phyloP scores from a whole-genome alignment of 176 grass and related monocot species.

The Tillandsia fasciculata region DNA sequence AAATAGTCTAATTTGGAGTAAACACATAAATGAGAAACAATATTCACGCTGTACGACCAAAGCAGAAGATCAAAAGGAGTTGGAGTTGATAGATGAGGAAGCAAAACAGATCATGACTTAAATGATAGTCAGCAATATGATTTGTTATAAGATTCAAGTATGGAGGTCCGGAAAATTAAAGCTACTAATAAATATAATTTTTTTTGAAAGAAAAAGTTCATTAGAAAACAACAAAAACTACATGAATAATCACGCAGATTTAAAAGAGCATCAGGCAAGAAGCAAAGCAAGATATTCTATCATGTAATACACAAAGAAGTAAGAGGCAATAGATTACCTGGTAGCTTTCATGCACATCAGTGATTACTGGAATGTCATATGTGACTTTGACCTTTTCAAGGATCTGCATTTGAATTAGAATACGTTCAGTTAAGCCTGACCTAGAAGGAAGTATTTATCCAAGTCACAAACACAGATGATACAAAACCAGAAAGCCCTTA shows the following conservation, averaged over 20 bases:
- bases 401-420: constrained; percentile 43
- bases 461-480: not conserved
- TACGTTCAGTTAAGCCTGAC: not conserved
- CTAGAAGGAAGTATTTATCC: not conserved
- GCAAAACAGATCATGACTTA: too few relatives aligned
- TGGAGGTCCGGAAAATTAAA: too few relatives aligned
- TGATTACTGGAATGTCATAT: constrained; percentile 79
- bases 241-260: not conserved
- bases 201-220: not conserved
- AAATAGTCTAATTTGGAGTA: not conserved
- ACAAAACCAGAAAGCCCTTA: too few relatives aligned
- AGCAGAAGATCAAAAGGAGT: not conserved
- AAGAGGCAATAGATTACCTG: constrained; percentile 43
- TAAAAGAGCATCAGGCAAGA: constrained; percentile 2
- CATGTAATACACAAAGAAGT: not conserved
- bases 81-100: not conserved
- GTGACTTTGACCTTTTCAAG: constrained; percentile 82
- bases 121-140: too few relatives aligned
- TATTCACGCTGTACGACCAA: not conserved
- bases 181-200: too few relatives aligned
- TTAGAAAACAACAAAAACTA: constrained; percentile 7
- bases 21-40: not conserved
- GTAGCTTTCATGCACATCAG: constrained; percentile 87
- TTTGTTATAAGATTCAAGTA: too few relatives aligned
- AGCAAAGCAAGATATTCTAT: constrained; percentile 5